These are phyloP conservation scores for Candida verbasci DNA, from an alignment of 805 yeast genomes.

Conservation along the genomic window DNA sequence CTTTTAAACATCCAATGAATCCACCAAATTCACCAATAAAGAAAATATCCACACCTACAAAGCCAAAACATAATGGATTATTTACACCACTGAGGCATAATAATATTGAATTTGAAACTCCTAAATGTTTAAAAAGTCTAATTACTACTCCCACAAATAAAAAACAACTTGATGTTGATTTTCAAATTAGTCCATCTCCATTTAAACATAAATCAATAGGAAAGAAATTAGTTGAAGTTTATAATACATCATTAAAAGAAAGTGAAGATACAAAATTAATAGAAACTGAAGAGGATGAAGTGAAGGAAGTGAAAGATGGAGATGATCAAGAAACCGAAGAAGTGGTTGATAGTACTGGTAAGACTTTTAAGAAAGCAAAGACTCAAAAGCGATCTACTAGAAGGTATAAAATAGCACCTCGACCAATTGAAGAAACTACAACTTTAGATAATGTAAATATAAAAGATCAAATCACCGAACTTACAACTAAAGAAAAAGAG, in stretches of 20 bases:
- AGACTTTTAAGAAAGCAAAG: slow-evolving; percentile 23
- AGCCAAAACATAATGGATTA: slow-evolving; percentile 1
- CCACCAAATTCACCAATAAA: slow-evolving; percentile 10
- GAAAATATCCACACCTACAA: slow-evolving; percentile 10
- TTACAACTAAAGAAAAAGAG: slow-evolving; percentile 23
- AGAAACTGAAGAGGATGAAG: slow-evolving; percentile 6
- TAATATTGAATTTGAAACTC: slow-evolving; percentile 6
- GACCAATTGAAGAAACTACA: slow-evolving; percentile 31
- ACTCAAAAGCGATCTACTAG: slow-evolving; percentile 53
- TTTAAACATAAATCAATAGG: slow-evolving; percentile 29
- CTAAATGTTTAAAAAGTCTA: slow-evolving; percentile 5
- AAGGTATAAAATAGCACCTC: slow-evolving; percentile 40
- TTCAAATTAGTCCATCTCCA: slow-evolving; percentile 46
- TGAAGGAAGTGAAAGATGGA: slow-evolving; percentile 8
- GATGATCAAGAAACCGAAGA: slow-evolving; percentile 11
- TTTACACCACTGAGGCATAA: slow-evolving; percentile 4
- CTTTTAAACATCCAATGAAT: slow-evolving; percentile 1
- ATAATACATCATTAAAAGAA: slow-evolving; percentile 33
- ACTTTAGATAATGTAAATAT: slow-evolving; percentile 34
- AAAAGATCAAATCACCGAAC: slow-evolving; percentile 35
- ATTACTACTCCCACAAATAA: slow-evolving; percentile 5
- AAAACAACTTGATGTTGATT: slow-evolving; percentile 8
- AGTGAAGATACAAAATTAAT: slow-evolving; percentile 9
- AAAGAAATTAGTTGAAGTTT: slow-evolving; percentile 40
- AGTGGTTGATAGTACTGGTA: slow-evolving; percentile 8